Evolutionary conservation across 495 filamentous ascomycete species (phyloP), one percentile per base, ranked within the genome.

Genomic region (Trichoderma orchidacearum): DNA sequence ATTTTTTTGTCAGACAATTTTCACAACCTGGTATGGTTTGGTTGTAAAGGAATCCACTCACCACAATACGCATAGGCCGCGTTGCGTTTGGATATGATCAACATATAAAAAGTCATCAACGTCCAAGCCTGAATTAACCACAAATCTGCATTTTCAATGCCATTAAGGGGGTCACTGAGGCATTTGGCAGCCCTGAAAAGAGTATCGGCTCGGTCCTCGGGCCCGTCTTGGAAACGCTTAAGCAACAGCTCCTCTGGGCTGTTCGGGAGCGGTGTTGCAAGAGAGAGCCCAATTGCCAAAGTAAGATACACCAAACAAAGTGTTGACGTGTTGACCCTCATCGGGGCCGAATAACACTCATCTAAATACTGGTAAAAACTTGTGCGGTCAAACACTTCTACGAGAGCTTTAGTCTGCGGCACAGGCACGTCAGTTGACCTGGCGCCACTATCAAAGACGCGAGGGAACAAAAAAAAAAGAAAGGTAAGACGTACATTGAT

Each of bases 121-220:
- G 77, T 69, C 55, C 84, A 66, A 17, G 80, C 80, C 57, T 84
- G 81, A 52, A 85, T 70, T 23, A 79, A 80, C 80, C 80, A 83
- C 58, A 84, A 79, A 50, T 78, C 76, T 45, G 73, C 77, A 66
- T 85, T 80, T 63, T 85, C 81, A 50, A 83, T 76, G 12, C 79
- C 79, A n/a, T 69, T 67, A 1, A 71, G 65, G 5, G 80, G 75
- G 52, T 83, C 76, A 30, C 68, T 72, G 51, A 82, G 68, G 51
- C 69, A 72, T 60, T 76, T 79, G 23, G 81, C 82, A 55, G 75
- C 77, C 21, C 74, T 69, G 57, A 80, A 85, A 65, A 83, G 84
- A 18, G 80, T 60, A 52, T 84, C 82, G 5, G 78, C 77, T 56
- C 74, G 75, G 51, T 76, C 72, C n/a, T 67, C 57, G 32, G 69